Base-by-base conservation (phyloP, 192 early-diverging fungal genomes). In the Coemansia sp. region DNA sequence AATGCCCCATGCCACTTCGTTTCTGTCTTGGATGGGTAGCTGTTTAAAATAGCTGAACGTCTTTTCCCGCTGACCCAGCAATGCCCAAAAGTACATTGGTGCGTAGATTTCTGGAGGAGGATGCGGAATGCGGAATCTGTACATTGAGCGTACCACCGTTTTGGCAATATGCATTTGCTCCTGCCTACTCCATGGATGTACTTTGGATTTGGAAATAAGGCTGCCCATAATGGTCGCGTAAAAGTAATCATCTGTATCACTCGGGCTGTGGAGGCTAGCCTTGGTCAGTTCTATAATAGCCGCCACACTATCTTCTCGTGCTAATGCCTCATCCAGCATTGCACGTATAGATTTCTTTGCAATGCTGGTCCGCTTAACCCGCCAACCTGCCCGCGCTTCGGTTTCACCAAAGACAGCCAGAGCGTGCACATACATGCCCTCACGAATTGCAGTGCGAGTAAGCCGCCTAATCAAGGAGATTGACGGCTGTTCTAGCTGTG, bases 201-300 rank as follows among this genome's bases (percentile, higher is more conserved):
- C 23, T 26, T 26, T 26, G 23, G 23, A 26, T 26, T 26, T 26
- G 23, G 23, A 26, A 4, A 1, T 37, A 15, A 73, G 60, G 6
- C 64, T 64, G 41, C 59, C 45, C n/a, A 73, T 55, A 23, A 73
- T 50, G 0, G 70, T 59, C 9, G 70, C 46, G 47, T 73, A 73
- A 40, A 67, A 67, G 14, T 36, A 46, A n/a, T 48, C 13, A 3
- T 50, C 41, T 14, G 50, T 36, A 5, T 6, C 11, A 5, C 66
- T 14, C 3, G 50, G 55, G 5, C 23, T n/a, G 8, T 59, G 43
- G 3, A 50, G 54, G 2, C 45, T 52, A 2, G 19, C 51, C 11
- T 8, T 19, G 9, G 51, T 40, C 30, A 73, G 56, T 20, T 63
- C 55, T 47, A 33, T 48, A 20, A 73, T 58, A 4, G 64, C 53